phyloP scores from a whole-genome alignment of 2,329 filamentous ascomycete genomes.

The Pseudocercospora fuligena region DNA sequence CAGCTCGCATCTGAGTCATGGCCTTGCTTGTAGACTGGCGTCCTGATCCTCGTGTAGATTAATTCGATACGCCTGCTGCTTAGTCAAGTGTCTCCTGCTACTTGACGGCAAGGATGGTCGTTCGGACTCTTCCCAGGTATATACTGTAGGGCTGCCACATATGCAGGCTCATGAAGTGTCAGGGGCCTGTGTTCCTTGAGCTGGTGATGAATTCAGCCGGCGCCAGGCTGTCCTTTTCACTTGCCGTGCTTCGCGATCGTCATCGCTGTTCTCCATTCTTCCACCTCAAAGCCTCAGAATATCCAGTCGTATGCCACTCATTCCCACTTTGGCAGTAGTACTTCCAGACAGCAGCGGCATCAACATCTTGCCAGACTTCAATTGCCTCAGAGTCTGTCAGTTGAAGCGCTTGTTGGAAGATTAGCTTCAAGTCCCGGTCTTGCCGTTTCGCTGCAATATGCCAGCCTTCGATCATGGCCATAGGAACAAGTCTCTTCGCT shows the following conservation, averaged over 20 bases:
- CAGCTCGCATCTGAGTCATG: too few species aligned
- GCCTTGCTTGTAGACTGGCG: too few species aligned
- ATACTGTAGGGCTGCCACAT: neutral
- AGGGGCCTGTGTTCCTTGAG: neutral
- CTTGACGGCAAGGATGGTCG: too few species aligned
- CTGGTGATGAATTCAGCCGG: neutral
- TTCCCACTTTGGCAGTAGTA: neutral
- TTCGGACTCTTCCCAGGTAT: too few species aligned
- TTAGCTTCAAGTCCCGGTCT: neutral
- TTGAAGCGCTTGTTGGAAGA: neutral
- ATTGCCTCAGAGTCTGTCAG: neutral
- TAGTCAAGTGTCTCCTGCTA: too few species aligned
- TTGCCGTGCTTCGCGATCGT: neutral
- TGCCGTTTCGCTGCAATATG: neutral
- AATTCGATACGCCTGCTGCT: too few species aligned
- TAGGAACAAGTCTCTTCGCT: neutral
- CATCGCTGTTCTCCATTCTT: neutral
- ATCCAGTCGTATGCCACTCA: neutral
- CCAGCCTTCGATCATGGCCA: slow-evolving; percentile 5
- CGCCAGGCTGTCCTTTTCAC: too few species aligned
- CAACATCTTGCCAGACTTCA: neutral
- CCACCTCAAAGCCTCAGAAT: neutral
- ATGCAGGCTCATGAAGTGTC: neutral
- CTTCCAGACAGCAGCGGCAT: neutral
- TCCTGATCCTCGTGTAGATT: too few species aligned